Percentiles rank a stretch among this genome's conserved stretches.
These are phyloP conservation scores for Ganoderma sp. DNA, from an alignment of 1,284 basidiomycete genomes.

Conservation along the genomic window DNA sequence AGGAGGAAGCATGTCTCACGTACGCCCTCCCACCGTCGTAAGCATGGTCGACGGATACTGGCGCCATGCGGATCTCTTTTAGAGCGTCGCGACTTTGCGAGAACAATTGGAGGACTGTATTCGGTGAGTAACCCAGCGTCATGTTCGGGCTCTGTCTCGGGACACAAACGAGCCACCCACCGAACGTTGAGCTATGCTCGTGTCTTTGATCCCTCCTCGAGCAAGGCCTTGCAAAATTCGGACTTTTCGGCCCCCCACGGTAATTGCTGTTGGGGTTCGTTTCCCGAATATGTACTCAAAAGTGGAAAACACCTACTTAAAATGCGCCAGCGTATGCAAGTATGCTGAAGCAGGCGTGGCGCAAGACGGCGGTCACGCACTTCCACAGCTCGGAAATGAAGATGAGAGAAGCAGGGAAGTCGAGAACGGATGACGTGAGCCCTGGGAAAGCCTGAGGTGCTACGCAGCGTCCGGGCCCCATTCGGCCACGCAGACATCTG, in stretches of 20 bases:
- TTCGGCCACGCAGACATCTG: conserved; percentile 10
- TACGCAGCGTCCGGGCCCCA: conserved; percentile 11
- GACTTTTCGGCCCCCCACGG: background rate
- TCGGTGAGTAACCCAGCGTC: background rate
- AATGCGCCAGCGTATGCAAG: background rate
- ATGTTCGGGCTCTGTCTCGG: background rate
- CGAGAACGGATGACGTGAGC: conserved; percentile 20
- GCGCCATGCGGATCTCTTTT: conserved; percentile 3
- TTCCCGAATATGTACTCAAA: background rate
- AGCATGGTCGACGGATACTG: background rate
- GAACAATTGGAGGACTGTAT: background rate
- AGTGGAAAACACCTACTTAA: conserved; percentile 11
- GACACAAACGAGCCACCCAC: background rate
- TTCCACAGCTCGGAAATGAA: conserved; percentile 29
- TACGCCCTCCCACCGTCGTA: conserved; percentile 12
- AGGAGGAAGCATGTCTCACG: background rate
- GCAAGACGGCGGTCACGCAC: background rate
- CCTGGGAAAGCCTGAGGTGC: conserved; percentile 1
- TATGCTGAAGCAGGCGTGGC: background rate
- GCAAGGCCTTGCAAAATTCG: background rate
- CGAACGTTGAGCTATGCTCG: background rate
- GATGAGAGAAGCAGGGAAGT: conserved; percentile 11
- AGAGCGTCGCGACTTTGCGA: background rate
- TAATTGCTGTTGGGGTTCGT: background rate
- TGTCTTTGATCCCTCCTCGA: background rate